A percentile compares a stretch with the other conserved stretches of the same genome.
phyloP scores from a whole-genome alignment of 805 yeast genomes.

The Candida glaebosa region DNA sequence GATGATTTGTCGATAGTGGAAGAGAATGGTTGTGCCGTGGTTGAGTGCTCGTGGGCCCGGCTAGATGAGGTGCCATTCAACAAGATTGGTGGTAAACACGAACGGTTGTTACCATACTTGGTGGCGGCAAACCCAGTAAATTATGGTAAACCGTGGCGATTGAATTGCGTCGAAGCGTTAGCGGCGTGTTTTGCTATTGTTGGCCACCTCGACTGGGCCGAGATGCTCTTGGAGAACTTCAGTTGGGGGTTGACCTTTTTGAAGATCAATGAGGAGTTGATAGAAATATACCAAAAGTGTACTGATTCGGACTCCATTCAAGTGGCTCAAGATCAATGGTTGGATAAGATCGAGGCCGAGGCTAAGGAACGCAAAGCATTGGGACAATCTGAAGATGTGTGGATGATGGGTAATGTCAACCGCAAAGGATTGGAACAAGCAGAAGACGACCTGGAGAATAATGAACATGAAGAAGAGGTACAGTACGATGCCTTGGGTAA shows the following conservation, averaged over 20 bases:
- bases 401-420: constrained; percentile 79
- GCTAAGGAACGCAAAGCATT: constrained; percentile 56
- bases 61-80: constrained; percentile 94
- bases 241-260: constrained; percentile 93
- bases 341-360: constrained; percentile 65
- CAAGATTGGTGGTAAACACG: constrained; percentile 87
- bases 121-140: constrained; percentile 97
- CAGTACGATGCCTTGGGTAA: constrained; percentile 22
- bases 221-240: constrained; percentile 67
- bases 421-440: constrained; percentile 21
- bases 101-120: constrained; percentile 82
- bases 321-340: constrained; percentile 71
- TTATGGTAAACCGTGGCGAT: constrained; percentile 92
- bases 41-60: constrained; percentile 98
- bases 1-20: constrained; percentile 77
- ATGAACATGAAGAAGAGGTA: constrained; percentile 9
- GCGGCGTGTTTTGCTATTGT: constrained; percentile 97
- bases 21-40: constrained; percentile 88
- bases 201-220: constrained; percentile 89
- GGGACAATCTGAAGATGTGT: constrained; percentile 55
- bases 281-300: constrained; percentile 73
- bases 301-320: constrained; percentile 74
- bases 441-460: constrained; percentile 9
- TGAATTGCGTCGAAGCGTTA: constrained; percentile 95
- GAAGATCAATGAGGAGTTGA: constrained; percentile 73